Evolutionary conservation across 257 asterid genomes (phyloP).

Genomic region (Penstemon barbatus): DNA sequence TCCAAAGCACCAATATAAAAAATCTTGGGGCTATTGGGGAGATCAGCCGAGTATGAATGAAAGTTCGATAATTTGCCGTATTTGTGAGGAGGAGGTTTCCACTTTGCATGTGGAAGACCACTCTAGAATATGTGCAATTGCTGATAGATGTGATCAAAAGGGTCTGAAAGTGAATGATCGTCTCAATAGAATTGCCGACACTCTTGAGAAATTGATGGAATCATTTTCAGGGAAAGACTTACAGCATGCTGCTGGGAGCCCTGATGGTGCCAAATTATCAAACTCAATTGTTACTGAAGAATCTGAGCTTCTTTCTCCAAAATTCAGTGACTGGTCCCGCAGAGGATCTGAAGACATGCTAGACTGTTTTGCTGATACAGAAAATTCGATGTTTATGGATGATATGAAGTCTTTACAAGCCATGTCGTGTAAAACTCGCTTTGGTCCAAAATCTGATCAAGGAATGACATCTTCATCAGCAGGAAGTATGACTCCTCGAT

Average conservation of each 20-base stretch:
- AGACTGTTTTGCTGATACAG: slow-evolving; percentile 83
- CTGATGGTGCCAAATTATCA: slow-evolving; percentile 76
- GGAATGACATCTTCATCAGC: slow-evolving; percentile 98
- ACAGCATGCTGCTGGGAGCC: slow-evolving; percentile 67
- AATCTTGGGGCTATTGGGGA: slow-evolving; percentile 92
- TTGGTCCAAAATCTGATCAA: slow-evolving; percentile 96
- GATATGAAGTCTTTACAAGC: slow-evolving; percentile 79
- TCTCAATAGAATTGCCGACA: slow-evolving; percentile 70
- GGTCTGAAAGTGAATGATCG: slow-evolving; percentile 94
- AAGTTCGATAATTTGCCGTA: slow-evolving; percentile 94
- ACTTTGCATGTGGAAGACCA: slow-evolving; percentile 98
- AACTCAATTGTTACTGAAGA: slow-evolving; percentile 87
- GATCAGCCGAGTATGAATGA: slow-evolving; percentile 84
- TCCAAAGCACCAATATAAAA: slow-evolving; percentile 72
- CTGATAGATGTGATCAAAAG: slow-evolving; percentile 95
- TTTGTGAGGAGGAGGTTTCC: slow-evolving; percentile 98
- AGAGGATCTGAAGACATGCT: slow-evolving; percentile 99
- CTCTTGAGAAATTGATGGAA: slow-evolving; percentile 92
- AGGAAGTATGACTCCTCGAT: slow-evolving; percentile 98
- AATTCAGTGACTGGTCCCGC: slow-evolving; percentile 93
- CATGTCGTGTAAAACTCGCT: slow-evolving; percentile 88
- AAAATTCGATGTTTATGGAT: slow-evolving; percentile 68
- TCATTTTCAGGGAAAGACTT: slow-evolving; percentile 70
- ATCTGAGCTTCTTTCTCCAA: slow-evolving; percentile 88
- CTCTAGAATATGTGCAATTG: slow-evolving; percentile 92